Conservation (phyloP, 352 stramenopile genomes). For the Globisporangium cylindrosporum region DNA sequence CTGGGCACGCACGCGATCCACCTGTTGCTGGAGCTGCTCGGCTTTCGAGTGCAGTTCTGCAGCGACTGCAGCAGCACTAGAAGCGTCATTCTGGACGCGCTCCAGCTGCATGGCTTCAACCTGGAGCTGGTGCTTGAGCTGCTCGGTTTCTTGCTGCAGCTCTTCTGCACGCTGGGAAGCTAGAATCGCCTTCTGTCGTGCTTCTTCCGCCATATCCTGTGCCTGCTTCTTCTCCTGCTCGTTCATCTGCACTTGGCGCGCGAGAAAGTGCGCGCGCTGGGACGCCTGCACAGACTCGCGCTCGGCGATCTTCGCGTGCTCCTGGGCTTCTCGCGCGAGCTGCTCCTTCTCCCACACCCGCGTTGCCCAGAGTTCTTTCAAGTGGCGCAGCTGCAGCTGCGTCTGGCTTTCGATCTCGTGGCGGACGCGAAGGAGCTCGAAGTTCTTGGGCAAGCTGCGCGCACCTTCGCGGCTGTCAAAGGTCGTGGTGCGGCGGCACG, state of each 20-base stretch:
- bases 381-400: slow-evolving; percentile 42
- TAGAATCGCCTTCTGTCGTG: slow-evolving; percentile 46
- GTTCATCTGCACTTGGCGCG: slow-evolving; percentile 81
- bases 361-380: slow-evolving; percentile 54
- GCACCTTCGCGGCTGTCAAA: slow-evolving; percentile 41
- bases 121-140: slow-evolving; percentile 69
- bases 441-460: slow-evolving; percentile 80
- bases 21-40: slow-evolving; percentile 69
- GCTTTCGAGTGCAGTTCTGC: slow-evolving; percentile 70
- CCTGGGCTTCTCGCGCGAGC: slow-evolving; percentile 62
- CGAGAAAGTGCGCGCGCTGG: slow-evolving; percentile 59
- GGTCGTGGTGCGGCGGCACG: slow-evolving; percentile 54
- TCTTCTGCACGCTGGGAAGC: slow-evolving; percentile 70
- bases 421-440: slow-evolving; percentile 76
- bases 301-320: slow-evolving; percentile 66
- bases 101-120: slow-evolving; percentile 67
- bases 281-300: slow-evolving; percentile 73
- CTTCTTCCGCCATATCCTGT: slow-evolving; percentile 68
- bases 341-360: slow-evolving; percentile 76
- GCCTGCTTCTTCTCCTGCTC: slow-evolving; percentile 76
- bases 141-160: slow-evolving; percentile 71
- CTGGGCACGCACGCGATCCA: slow-evolving; percentile 74
- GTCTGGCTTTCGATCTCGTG: slow-evolving; percentile 80
- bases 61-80: slow-evolving; percentile 56
- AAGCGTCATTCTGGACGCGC: slow-evolving; percentile 68